phyloP scores from a whole-genome alignment of 1,284 basidiomycete species.

The Ganoderma leucocontextum region DNA sequence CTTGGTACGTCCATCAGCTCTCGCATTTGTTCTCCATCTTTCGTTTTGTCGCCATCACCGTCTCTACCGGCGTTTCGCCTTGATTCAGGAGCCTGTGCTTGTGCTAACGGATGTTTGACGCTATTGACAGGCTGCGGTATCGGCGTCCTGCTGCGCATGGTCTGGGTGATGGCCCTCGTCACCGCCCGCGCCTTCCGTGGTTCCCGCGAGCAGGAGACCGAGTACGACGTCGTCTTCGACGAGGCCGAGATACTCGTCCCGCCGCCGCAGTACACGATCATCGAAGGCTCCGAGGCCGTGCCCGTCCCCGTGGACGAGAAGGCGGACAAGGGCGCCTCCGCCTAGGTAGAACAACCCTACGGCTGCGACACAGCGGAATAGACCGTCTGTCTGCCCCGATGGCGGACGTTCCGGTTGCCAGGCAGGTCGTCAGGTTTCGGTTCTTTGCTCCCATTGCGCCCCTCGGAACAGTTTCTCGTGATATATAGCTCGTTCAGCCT shows the following conservation, averaged over 20 bases:
- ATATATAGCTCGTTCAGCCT: neutral
- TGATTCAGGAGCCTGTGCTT: neutral
- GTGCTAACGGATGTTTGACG: slow-evolving; percentile 2
- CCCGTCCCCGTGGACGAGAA: slow-evolving; percentile 36
- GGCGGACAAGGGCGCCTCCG: slow-evolving; percentile 20
- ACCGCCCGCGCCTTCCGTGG: slow-evolving; percentile 61
- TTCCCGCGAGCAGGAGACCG: slow-evolving; percentile 44
- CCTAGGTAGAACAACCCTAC: neutral
- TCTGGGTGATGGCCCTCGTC: slow-evolving; percentile 74
- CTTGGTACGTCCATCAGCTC: slow-evolving; percentile 59
- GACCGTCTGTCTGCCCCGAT: neutral
- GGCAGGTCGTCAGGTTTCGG: neutral
- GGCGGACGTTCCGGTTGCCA: neutral
- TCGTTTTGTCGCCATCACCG: neutral
- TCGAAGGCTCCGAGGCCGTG: slow-evolving; percentile 48
- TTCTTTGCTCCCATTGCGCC: neutral
- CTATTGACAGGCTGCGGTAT: slow-evolving; percentile 70
- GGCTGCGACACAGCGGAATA: neutral
- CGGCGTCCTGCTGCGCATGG: slow-evolving; percentile 79
- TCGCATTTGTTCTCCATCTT: slow-evolving; percentile 1
- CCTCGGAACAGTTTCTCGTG: neutral
- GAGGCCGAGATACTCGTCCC: slow-evolving; percentile 47
- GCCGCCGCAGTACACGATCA: slow-evolving; percentile 61
- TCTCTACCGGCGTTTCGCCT: slow-evolving; percentile 3
- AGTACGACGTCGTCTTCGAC: slow-evolving; percentile 44